Evolutionary conservation across 2,329 filamentous ascomycete species (phyloP), one percentile per base, ranked within the genome.

Genomic region (Fusarium sp.): DNA sequence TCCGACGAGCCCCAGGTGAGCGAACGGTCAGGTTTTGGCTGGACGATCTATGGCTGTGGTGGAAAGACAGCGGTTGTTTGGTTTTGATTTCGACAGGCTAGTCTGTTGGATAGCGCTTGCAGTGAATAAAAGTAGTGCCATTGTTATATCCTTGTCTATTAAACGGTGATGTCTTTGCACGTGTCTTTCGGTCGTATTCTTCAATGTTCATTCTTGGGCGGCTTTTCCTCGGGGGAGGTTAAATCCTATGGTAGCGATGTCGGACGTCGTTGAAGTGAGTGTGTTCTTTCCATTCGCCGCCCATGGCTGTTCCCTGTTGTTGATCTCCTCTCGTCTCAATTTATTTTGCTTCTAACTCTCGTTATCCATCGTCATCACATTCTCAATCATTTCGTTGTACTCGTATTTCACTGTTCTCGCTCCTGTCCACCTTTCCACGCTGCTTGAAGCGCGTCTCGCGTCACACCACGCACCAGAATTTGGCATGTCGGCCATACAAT

Each of bases 1-100:
- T 71, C 84, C 85, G 24, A 82, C 81, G 63, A 89, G 88, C 74
- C 87, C 72, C 29, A 68, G 69, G 38, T 72, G 69, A 73, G 54
- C 38, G 28, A 28, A 33, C 23, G 47, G 35, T 55, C 24, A 18
- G 47, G 24, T 39, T 49, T 59, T 43, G 49, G 26, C 29, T 47
- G 20, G 29, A 29, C 10, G 29, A 55, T 69, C 15, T 44, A 20
- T 44, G 48, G 41, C 44, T 42, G 11, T 43, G 15, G 39, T 52
- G 43, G 44, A 67, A 42, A 35, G 57, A 58, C 53, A 60, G 56
- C 58, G 50, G 53, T 46, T 64, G 21, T 72, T 47, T 57, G 44
- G 57, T 69, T 61, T 64, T 39, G 57, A 48, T 60, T 64, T 61
- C 57, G 43, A 42, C 56, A 48, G 35, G 28, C 53, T 66, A 26